These are phyloP conservation scores for Chrysoporthe cubensis DNA, from an alignment of 2,329 filamentous ascomycete species.

Conservation along the genomic window DNA sequence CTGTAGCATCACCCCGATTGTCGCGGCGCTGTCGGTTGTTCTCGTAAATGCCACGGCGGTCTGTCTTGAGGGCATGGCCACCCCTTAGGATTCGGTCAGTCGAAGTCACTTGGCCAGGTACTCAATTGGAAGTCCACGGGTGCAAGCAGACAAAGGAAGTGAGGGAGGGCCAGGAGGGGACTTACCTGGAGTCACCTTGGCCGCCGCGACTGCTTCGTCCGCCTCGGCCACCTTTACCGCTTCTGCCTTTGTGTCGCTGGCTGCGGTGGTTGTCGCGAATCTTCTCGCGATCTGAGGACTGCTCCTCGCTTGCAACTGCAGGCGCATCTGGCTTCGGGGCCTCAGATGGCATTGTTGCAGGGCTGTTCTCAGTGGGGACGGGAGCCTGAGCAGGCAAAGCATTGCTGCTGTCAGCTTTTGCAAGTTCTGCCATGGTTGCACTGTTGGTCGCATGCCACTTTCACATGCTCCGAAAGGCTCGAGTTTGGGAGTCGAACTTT, in stretches of 20 bases:
- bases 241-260: conserved; percentile 11
- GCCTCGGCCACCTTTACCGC: conserved; percentile 14
- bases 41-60: conserved; percentile 17
- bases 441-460: conserved; percentile 22
- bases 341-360: background rate
- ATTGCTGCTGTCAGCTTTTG: conserved; percentile 13
- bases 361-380: background rate
- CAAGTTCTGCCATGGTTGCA: conserved; percentile 25
- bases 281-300: conserved; percentile 14
- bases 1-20: conserved; percentile 4
- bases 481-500: conserved; percentile 1
- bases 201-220: conserved; percentile 18
- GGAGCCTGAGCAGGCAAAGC: conserved; percentile 5
- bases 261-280: conserved; percentile 19
- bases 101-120: background rate
- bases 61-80: conserved; percentile 14
- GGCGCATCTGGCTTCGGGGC: background rate
- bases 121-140: conserved; percentile 3
- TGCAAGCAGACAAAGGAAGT: background rate
- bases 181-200: conserved; percentile 23
- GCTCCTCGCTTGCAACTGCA: background rate
- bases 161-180: background rate
- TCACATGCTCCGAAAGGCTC: conserved; percentile 9
- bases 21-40: conserved; percentile 18
- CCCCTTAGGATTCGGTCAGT: conserved; percentile 15